Evolutionary conservation across 768 basidiomycete genomes (phyloP), one percentile per base, ranked within the genome.

Genomic region (Amanita thiersii): DNA sequence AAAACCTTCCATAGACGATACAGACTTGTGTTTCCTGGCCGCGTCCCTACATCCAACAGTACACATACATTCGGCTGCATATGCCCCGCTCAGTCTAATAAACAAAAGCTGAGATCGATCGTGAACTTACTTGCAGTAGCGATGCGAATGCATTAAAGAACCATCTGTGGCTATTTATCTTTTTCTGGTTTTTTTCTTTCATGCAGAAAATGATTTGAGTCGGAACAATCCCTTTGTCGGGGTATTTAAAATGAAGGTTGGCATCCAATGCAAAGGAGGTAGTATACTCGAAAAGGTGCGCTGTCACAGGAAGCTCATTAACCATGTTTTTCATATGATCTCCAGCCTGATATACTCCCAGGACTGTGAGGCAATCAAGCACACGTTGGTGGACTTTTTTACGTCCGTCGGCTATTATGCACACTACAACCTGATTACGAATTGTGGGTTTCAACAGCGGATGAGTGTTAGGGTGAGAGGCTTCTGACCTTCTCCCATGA

Each of bases 1-100:
- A 92, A 92, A 0, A 87, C 79, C 63, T 97, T 97, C 94, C 94
- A 98, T 5, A 98, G 71, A 47, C 86, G 79, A 58, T 98, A 98
- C 37, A 97, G 79, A 31, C 86, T 89, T 53, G 84, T 91, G 40
- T 78, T 82, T 7, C 80, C 79, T 0, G 94, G 94, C 24, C 86
- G 77, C 2, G 94, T 98, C 1, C 94, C 94, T 11, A 97, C 94
- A 50, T 98, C 94, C 37, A 98, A 66, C 20, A 98, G 69, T 15
- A 96, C 79, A 54, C 91, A 93, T 6, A 97, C 81, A 52, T 93
- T 96, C 14, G 92, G 85, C 85, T 86, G 49, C 6, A 40, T 39
- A 19, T 28, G 6, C n/a, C n/a, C n/a, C n/a, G n/a, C n/a, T n/a
- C n/a, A n/a, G n/a, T n/a, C n/a, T n/a, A 45, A 31, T 43, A 26